Base-by-base conservation (phyloP, 768 basidiomycete species). In the Lactarius hatsudake region DNA sequence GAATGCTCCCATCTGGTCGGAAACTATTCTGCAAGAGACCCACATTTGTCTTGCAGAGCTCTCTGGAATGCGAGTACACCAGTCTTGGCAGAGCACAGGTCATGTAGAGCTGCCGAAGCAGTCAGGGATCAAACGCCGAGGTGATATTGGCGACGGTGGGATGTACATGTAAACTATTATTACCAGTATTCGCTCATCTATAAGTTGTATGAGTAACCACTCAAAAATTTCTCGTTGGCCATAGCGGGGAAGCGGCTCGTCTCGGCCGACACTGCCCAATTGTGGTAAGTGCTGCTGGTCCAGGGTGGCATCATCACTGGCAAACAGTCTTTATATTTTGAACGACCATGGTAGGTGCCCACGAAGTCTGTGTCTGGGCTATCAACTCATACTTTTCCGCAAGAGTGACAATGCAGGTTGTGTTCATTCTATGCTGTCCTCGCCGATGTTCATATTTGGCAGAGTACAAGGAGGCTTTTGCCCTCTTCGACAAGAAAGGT, bases 381-480 rank as follows among this genome's bases (percentile, higher is more conserved):
- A 13, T 38, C 9, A 38, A 54, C 36, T 69, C 30, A 64, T n/a
- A 38, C 6, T 23, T 23, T 54, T 51, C 34, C 32, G 34, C n/a
- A 59, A 83, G 79, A 83, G 81, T 74, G 84, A 85, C 68, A 85
- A 85, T 78, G 82, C 84, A 77, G 83, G 83, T 80, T 65, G 60
- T 65, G 48, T 58, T 18, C 43, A 56, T 28, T 59, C 42, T 53
- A 45, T 18, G 55, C 3, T 26, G 7, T 54, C 6, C 48, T 72
- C 40, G 45, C 45, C 34, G 4, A 45, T 40, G 6, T 23, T 45
- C 55, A 66, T 59, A 63, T 34, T 26, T 62, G 45, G 15, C 63
- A 93, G 94, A 96, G 79, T 96, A 96, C 83, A 93, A 94, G 74
- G 94, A 98, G 78, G 96, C 96, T 2, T 98, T 98, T 74, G 95